Base-by-base conservation (phyloP, 257 asterid genomes). In the Gentiana macrophylla region DNA sequence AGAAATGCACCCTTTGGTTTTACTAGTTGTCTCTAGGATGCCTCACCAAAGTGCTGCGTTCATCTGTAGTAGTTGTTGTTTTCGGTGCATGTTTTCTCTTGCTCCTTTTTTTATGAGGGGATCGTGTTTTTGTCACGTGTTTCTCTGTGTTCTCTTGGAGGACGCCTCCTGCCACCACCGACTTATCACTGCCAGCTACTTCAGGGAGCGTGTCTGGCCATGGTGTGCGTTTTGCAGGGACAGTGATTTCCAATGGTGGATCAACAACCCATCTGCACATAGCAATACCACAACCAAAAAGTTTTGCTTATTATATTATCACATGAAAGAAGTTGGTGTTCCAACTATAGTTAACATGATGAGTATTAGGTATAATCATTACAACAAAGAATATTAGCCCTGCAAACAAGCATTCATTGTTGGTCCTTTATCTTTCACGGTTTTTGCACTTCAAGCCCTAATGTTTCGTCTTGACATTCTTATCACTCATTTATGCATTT, bases 141-240 rank as follows among this genome's bases (percentile, higher is more conserved):
- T 76, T 83, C 55, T 85, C 95, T 0, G 70, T 56, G 69, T 15
- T 73, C 63, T 75, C 83, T 50, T 76, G 81, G 62, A 70, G 50
- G 24, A 24, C 24, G 24, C 24, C 24, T 24, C 24, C 24, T 24
- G 24, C 46, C 5, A 35, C 56, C 55, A 49, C 64, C 60, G 64
- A 71, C 70, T 83, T 79, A 46, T 77, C 88, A 56, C 48, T 55
- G 34, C 81, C 61, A 13, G 87, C 84, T 73, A 86, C 86, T 59
- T 92, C 95, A 0, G 94, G 96, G 50, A 95, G 94, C 69, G 91
- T 78, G 67, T 89, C 95, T 0, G 99, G 99, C 99, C 99, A 92
- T 35, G 99, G 95, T 5, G 97, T 92, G 62, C 76, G 94, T 72
- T 82, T 88, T 54, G 95, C 94, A 4, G 97, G 84, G 71, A 92